Conservation (phyloP, 1,284 basidiomycete genomes). For the Pisolithus thermaeus region DNA sequence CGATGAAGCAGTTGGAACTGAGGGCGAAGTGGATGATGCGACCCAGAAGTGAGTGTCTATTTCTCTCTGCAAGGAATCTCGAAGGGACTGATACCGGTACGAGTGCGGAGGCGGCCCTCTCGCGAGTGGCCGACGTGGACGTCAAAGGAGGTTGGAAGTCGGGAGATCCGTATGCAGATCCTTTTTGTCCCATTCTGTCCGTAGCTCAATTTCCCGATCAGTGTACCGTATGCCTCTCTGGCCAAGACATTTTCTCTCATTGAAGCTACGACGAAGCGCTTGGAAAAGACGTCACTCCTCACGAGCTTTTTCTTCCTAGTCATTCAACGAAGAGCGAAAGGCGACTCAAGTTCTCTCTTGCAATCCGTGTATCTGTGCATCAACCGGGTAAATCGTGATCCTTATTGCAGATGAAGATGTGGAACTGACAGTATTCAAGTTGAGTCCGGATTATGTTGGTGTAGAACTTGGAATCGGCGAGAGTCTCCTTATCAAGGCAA, state of each 20-base stretch:
- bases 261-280: constrained; percentile 91
- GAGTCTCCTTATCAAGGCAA: constrained; percentile 91
- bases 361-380: constrained; percentile 96
- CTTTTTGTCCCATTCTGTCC: neutral
- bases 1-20: constrained; percentile 11
- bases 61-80: neutral
- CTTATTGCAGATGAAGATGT: neutral
- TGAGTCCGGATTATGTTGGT: constrained; percentile 95
- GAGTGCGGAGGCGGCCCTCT: constrained; percentile 69
- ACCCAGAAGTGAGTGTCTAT: constrained; percentile 54
- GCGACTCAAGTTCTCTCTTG: constrained; percentile 68
- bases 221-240: constrained; percentile 91
- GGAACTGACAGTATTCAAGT: constrained; percentile 35
- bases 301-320: constrained; percentile 88
- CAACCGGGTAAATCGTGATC: constrained; percentile 66
- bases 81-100: constrained; percentile 3
- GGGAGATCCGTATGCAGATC: constrained; percentile 68
- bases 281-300: constrained; percentile 88
- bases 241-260: constrained; percentile 87
- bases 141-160: constrained; percentile 82
- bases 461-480: constrained; percentile 97
- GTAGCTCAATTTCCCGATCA: constrained; percentile 27
- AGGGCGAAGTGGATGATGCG: constrained; percentile 26
- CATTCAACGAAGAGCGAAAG: constrained; percentile 74
- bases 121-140: constrained; percentile 66